A percentile compares a stretch with the other conserved stretches of the same genome.
phyloP scores from a whole-genome alignment of 1,284 basidiomycete species.

The Irpex sp. region DNA sequence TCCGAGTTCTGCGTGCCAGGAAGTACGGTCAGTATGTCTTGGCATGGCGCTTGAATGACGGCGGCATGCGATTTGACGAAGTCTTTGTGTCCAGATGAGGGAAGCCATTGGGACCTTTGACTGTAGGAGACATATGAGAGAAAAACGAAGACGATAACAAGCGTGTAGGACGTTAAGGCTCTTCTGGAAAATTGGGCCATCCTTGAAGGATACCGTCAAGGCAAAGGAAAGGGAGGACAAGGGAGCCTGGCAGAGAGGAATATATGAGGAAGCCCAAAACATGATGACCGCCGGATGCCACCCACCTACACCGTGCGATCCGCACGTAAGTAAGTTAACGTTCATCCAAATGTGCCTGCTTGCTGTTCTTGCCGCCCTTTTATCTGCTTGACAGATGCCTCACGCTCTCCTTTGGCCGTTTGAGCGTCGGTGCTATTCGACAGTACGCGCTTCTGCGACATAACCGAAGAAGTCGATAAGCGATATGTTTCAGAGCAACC shows the following conservation, averaged over 20 bases:
- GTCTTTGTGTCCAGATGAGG: background rate
- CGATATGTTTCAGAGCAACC: too few species aligned
- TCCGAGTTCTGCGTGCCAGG: background rate
- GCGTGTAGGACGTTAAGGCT: background rate
- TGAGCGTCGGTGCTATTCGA: too few species aligned
- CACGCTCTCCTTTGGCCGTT: too few species aligned
- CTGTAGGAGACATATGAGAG: background rate
- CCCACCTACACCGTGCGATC: too few species aligned
- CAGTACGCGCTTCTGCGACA: too few species aligned
- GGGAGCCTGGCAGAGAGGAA: background rate
- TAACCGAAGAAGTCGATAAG: too few species aligned
- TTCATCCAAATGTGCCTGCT: background rate
- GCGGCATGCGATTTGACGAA: background rate
- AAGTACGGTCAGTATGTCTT: background rate
- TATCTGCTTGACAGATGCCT: too few species aligned
- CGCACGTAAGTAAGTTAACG: background rate
- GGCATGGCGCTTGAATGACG: background rate
- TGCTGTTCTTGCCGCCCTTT: too few species aligned
- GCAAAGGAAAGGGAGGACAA: background rate
- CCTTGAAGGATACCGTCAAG: background rate
- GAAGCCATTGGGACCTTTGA: background rate
- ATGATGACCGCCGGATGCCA: background rate
- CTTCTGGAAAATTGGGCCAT: background rate
- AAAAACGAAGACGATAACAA: background rate
- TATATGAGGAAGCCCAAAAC: background rate